Evolutionary conservation across 768 basidiomycete species (phyloP).

Genomic region (Tricholoma sp.): DNA sequence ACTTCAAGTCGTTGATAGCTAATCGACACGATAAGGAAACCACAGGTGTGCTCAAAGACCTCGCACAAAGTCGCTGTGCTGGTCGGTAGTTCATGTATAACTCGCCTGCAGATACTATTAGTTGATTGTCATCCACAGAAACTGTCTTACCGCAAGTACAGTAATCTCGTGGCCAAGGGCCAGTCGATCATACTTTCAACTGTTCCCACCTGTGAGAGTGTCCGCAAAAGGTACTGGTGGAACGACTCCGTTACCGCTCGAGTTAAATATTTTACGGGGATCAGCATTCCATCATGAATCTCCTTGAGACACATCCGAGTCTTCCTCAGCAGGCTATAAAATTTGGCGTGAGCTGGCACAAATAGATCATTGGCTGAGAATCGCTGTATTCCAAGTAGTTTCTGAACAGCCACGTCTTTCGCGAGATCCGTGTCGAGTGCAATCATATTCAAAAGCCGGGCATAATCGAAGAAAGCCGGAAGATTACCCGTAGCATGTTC

Average conservation of each 20-base stretch:
- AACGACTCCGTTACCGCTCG: not conserved
- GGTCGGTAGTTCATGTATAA: slow-evolving; percentile 33
- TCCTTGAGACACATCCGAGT: not conserved
- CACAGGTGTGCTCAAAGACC: slow-evolving; percentile 43
- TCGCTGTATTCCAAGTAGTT: not conserved
- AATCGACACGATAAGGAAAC: slow-evolving; percentile 28
- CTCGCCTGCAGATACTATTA: slow-evolving; percentile 28
- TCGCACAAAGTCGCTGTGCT: slow-evolving; percentile 46
- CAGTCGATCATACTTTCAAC: not conserved
- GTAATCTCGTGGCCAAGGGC: slow-evolving; percentile 29
- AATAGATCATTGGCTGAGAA: not conserved
- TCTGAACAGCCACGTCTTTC: not conserved
- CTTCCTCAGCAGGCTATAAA: not conserved
- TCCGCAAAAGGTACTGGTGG: not conserved
- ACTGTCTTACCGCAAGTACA: slow-evolving; percentile 32
- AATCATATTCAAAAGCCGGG: not conserved
- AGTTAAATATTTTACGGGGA: not conserved
- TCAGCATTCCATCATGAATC: not conserved
- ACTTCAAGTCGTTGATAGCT: slow-evolving; percentile 2
- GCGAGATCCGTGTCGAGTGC: not conserved
- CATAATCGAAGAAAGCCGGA: not conserved
- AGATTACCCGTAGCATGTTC: not conserved
- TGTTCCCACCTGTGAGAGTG: not conserved
- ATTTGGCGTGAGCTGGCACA: not conserved
- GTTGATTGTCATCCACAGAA: not conserved